Evolutionary conservation across 176 grass and related monocot species (phyloP), one percentile per base, ranked within the genome.

Genomic region (Zoysia japonica): DNA sequence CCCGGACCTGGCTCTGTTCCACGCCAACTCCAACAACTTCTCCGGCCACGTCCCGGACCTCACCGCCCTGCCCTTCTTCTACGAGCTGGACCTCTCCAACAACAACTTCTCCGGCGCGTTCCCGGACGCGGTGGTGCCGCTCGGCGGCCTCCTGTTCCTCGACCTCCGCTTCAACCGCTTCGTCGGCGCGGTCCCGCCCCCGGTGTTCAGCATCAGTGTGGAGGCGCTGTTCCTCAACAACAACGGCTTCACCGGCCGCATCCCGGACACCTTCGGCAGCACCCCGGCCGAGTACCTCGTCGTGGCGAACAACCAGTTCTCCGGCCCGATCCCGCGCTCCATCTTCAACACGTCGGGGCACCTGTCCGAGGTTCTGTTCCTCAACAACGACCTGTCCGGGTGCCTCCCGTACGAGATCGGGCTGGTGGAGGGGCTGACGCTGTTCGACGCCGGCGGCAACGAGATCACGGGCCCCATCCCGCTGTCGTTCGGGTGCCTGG

Each of bases 1-100:
- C 78, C 91, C 93, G 2, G 91, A 97, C 78, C 86, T 93, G 0
- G 93, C 93, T 0, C 82, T 97, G 19, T 97, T 93, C 84, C 93
- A 97, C 82, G 91, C 93, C 54, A 97, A 97, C 75, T 97, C 93
- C 79, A 97, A 97, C 86, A 78, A 81, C 48, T 81, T 97, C 79
- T 71, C 60, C 2, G 86, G 86, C 75, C 45, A 8, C 0, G 71
- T 97, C 13, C 91, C 91, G 2, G 61, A 89, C 67, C 88, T 97
- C 41, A 61, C 47, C 59, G 7, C 4, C 61, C 76, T 97, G 11
- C 61, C 0, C 0, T 97, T 62, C 88, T 73, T 97, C 83, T 93
- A 93, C 80, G 90, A 93, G 86, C 93, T 97, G 5, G 91, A 97
- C 74, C 80, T 97, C 60, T 91, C 88, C 85, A 97, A 93, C 78